A percentile compares a stretch with the other conserved stretches of the same genome.
phyloP scores from a whole-genome alignment of 768 basidiomycete species.

The Pilatotrama ljubarskyi region DNA sequence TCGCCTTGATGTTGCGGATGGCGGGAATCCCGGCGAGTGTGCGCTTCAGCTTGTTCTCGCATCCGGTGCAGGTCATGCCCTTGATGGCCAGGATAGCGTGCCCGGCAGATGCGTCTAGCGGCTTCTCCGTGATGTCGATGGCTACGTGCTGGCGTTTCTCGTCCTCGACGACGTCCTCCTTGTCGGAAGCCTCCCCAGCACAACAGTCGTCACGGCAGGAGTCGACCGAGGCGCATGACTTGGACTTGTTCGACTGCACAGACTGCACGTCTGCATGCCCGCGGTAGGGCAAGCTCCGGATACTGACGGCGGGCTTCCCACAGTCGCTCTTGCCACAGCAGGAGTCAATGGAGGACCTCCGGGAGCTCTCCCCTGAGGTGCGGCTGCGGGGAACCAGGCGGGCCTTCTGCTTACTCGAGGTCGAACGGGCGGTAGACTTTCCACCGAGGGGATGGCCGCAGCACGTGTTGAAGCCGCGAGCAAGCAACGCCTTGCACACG shows the following conservation, averaged over 20 bases:
- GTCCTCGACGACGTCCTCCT: not conserved
- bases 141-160: slow-evolving; percentile 12
- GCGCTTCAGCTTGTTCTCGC: slow-evolving; percentile 33
- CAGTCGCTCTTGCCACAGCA: slow-evolving; percentile 23
- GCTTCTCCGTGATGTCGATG: slow-evolving; percentile 16
- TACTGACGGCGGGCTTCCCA: slow-evolving; percentile 7
- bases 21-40: slow-evolving; percentile 21
- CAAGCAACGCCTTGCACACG: slow-evolving; percentile 31
- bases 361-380: slow-evolving; percentile 2
- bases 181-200: not conserved
- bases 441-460: slow-evolving; percentile 18
- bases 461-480: slow-evolving; percentile 30
- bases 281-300: slow-evolving; percentile 10
- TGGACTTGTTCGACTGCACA: not conserved
- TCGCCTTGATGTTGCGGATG: slow-evolving; percentile 31
- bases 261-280: slow-evolving; percentile 1
- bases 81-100: slow-evolving; percentile 29
- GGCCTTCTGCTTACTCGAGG: slow-evolving; percentile 4
- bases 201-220: slow-evolving; percentile 21
- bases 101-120: not conserved
- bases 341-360: slow-evolving; percentile 20
- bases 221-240: slow-evolving; percentile 15
- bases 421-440: slow-evolving; percentile 1
- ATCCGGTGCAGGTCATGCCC: slow-evolving; percentile 34
- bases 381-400: not conserved